Base-by-base conservation (phyloP, 306 rosid species). In the Acacia acuminata region DNA sequence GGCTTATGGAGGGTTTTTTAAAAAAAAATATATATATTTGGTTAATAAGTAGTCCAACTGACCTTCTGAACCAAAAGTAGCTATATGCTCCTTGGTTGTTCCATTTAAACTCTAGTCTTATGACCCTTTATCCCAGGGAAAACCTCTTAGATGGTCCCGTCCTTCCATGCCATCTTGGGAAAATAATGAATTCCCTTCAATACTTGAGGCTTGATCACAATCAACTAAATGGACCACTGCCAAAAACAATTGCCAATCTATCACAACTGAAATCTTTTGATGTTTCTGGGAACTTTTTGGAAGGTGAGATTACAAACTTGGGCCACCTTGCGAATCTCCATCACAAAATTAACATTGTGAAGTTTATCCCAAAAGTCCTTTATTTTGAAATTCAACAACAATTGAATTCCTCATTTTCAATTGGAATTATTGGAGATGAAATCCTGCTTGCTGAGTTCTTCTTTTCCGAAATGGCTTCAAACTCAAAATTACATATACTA, bases 341-440 rank as follows among this genome's bases (percentile, higher is more conserved):
- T n/a, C 14, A 53, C 53, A 0, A 47, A 20, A 0, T 58, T 84
- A 38, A 0, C 0, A 0, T 0, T 0, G 0, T 36, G 65, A 24
- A 2, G 6, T 2, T 12, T 65, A 25, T 78, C 77, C 30, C 24
- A 17, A 2, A 83, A 65, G 53, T 11, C 22, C 1, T 25, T 83
- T 10, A 43, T 47, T 25, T 38, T 83, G 10, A 66, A 78, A 12
- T n/a, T 78, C 3, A 11, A 27, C 4, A 10, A 14, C 24, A 43
- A 73, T 38, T 83, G 83, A 80, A 19, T 78, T 42, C 86, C 86
- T 73, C 84, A 66, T 0, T 79, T 84, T 44, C 78, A 84, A 3
- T 36, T 79, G 45, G 7, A 58, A 0, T 0, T 0, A 0, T n/a
- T 79, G 3, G 0, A 0, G 0, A 10, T 79, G 22, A 0, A 58